These are phyloP conservation scores for Flaveria ramosissima DNA, from an alignment of 129 eudicot species.

Conservation along the genomic window DNA sequence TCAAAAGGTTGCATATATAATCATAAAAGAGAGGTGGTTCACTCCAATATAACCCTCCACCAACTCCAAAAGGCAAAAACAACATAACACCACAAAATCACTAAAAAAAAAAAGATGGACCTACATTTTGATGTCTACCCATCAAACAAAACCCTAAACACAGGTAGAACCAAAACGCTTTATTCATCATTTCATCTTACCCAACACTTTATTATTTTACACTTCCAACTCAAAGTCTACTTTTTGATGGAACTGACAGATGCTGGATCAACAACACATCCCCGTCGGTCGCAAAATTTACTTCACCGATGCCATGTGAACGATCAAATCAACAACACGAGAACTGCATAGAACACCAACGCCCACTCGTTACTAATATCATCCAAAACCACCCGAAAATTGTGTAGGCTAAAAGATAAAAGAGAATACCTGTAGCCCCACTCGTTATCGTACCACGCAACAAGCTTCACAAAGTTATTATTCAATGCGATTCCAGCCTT, in stretches of 20 bases:
- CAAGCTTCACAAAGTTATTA: constrained; percentile 64
- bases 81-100: constrained; percentile 21
- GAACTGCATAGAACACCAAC: constrained; percentile 37
- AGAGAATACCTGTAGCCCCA: constrained; percentile 75
- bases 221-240: constrained; percentile 8
- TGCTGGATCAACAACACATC: constrained; percentile 24
- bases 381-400: background rate
- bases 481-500: constrained; percentile 77
- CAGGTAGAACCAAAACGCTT: constrained; percentile 15
- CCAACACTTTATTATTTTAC: constrained; percentile 34
- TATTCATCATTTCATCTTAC: constrained; percentile 32
- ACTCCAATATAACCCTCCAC: constrained; percentile 10
- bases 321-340: constrained; percentile 69
- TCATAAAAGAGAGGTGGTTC: constrained; percentile 18
- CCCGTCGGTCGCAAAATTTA: constrained; percentile 21
- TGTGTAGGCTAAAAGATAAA: background rate
- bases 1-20: background rate
- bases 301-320: constrained; percentile 55
- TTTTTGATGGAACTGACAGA: background rate
- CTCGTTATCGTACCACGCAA: constrained; percentile 77
- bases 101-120: background rate
- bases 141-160: constrained; percentile 24
- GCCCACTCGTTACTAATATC: background rate
- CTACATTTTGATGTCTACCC: constrained; percentile 15
- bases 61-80: constrained; percentile 1